A percentile compares a stretch with the other conserved stretches of the same genome.
Evolutionary conservation across 257 asterid species (phyloP).

Genomic region (Buddleja alternifolia): DNA sequence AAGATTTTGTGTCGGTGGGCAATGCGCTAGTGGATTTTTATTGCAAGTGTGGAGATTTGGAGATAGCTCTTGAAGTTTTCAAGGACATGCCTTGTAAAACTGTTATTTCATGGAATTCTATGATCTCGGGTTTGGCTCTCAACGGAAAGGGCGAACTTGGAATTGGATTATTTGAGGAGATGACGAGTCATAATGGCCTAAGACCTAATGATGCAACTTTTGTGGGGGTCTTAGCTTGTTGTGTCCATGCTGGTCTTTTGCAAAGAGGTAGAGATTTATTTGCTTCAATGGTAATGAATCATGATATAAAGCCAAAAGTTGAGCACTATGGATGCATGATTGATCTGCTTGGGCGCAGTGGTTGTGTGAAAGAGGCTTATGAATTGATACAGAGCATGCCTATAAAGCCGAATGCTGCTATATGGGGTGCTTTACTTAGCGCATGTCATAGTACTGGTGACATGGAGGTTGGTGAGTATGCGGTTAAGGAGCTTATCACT

Average conservation of each 20-base stretch:
- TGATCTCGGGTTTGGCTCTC: conserved; percentile 36
- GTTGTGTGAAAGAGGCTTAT: conserved; percentile 38
- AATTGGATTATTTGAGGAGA: conserved; percentile 33
- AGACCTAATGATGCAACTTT: conserved; percentile 36
- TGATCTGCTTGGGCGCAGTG: conserved; percentile 46
- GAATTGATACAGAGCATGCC: conserved; percentile 38
- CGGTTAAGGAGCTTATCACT: conserved; percentile 40
- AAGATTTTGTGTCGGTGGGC: conserved; percentile 33
- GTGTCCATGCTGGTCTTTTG: conserved; percentile 41
- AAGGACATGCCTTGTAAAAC: conserved; percentile 32
- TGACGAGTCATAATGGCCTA: conserved; percentile 14
- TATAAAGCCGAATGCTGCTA: conserved; percentile 41
- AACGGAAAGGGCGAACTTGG: conserved; percentile 39
- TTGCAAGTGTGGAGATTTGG: conserved; percentile 37
- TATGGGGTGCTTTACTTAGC: conserved; percentile 46
- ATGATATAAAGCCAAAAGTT: conserved; percentile 32
- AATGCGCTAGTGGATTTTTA: conserved; percentile 41
- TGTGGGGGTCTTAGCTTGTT: conserved; percentile 40
- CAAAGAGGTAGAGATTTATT: conserved; percentile 38
- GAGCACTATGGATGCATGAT: conserved; percentile 52
- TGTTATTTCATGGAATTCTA: conserved; percentile 36
- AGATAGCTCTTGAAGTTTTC: conserved; percentile 30
- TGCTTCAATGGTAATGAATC: conserved; percentile 32
- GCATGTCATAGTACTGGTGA: conserved; percentile 34
- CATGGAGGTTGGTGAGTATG: conserved; percentile 39